A percentile compares a stretch with the other conserved stretches of the same genome.
phyloP scores from a whole-genome alignment of 2,329 filamentous ascomycete species.

The Epichloe amarillans region DNA sequence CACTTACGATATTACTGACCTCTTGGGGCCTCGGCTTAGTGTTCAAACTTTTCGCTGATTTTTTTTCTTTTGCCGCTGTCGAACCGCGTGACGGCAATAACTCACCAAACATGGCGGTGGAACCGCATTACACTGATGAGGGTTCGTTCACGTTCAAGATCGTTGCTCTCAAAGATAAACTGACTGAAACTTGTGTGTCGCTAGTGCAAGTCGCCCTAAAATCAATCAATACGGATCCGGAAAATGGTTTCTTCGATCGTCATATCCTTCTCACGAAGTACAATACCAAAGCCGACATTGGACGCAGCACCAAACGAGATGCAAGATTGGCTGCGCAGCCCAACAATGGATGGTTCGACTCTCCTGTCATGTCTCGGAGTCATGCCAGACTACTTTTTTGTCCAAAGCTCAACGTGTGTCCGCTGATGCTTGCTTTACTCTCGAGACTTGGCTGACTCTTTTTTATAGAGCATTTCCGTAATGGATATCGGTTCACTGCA shows the following conservation, averaged over 20 bases:
- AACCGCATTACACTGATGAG: constrained; percentile 5
- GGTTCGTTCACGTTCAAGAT: constrained; percentile 1
- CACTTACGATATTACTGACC: not conserved
- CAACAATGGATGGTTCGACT: constrained; percentile 56
- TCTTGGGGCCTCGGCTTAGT: not conserved
- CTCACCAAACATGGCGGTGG: not conserved
- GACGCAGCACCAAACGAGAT: constrained; percentile 31
- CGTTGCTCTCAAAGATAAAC: not conserved
- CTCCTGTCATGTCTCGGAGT: constrained; percentile 55
- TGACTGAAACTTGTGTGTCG: not conserved
- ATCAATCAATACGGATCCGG: constrained; percentile 10
- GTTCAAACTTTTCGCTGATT: not conserved
- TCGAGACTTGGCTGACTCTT: constrained; percentile 9
- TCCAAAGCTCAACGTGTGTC: constrained; percentile 28
- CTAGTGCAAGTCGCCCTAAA: constrained; percentile 20
- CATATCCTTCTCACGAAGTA: constrained; percentile 19
- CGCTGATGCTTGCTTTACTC: not conserved
- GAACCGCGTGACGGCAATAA: no score
- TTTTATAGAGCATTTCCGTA: constrained; percentile 28
- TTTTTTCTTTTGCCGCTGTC: not conserved
- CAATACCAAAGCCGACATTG: constrained; percentile 21
- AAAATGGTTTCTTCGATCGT: constrained; percentile 14
- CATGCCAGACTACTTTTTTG: constrained; percentile 46
- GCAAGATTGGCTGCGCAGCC: constrained; percentile 17
- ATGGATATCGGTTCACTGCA: constrained; percentile 37